Conservation (phyloP, 495 filamentous ascomycete species). For the Aspergillus coremiiformis region DNA sequence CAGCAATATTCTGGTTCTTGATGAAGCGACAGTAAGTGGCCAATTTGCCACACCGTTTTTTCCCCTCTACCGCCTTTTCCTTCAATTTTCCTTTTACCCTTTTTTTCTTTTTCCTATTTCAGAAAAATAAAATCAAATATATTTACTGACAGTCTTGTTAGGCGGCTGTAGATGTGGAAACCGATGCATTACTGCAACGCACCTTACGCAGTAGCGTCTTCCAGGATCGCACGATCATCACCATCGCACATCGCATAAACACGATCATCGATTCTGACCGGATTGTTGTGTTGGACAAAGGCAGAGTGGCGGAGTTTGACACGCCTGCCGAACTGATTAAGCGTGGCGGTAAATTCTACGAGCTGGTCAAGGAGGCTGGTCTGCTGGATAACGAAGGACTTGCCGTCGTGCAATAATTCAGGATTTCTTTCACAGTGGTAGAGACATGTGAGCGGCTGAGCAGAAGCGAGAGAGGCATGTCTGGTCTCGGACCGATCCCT, state of each 20-base stretch:
- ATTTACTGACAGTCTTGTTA: conserved; percentile 16
- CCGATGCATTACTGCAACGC: conserved; percentile 70
- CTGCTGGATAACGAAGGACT: conserved; percentile 43
- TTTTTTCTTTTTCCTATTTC: too few relatives aligned
- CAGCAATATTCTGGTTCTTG: conserved; percentile 92
- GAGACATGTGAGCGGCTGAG: conserved; percentile 4
- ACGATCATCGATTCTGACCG: conserved; percentile 91
- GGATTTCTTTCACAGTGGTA: conserved; percentile 2
- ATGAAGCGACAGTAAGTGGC: conserved; percentile 74
- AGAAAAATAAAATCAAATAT: background rate
- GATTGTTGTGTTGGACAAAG: conserved; percentile 78
- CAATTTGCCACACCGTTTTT: conserved; percentile 8
- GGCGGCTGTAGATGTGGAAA: conserved; percentile 93
- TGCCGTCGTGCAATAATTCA: conserved; percentile 18
- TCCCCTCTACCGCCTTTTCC: conserved; percentile 1
- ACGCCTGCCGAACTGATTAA: conserved; percentile 49
- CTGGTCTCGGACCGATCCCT: conserved; percentile 5
- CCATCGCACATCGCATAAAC: conserved; percentile 95
- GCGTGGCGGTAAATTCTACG: conserved; percentile 46
- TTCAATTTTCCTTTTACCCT: conserved; percentile 1
- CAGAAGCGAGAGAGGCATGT: background rate
- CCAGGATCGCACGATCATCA: conserved; percentile 89
- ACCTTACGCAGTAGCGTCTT: conserved; percentile 56
- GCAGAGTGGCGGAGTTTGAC: conserved; percentile 53
- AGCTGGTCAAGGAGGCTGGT: conserved; percentile 50